phyloP scores from a whole-genome alignment of 2,329 filamentous ascomycete genomes.

The Hymenoscyphus infarciens region DNA sequence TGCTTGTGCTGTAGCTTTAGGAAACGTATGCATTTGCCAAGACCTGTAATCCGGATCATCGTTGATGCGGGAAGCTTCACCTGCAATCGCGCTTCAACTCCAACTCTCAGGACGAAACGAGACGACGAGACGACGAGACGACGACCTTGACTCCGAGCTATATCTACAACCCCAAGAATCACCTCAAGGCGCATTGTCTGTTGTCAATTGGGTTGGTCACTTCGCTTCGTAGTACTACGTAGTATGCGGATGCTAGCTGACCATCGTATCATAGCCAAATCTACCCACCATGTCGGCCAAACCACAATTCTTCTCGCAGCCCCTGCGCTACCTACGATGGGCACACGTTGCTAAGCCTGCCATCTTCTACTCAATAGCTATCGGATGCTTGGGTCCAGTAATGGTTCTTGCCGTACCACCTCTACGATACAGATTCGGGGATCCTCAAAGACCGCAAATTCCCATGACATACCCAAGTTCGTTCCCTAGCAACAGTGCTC shows the following conservation, averaged over 20 bases:
- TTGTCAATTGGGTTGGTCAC: conserved; percentile 36
- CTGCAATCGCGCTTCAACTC: conserved; percentile 20
- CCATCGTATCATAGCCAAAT: conserved; percentile 19
- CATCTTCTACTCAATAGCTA: conserved; percentile 79
- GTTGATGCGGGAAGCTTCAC: conserved; percentile 11
- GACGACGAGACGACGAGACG: too few relatives aligned
- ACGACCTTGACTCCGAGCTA: conserved; percentile 11
- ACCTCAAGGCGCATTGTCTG: conserved; percentile 13
- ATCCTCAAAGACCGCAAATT: conserved; percentile 66
- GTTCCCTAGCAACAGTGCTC: conserved; percentile 38
- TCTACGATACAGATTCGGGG: conserved; percentile 68
- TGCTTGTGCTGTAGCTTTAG: conserved; percentile 30
- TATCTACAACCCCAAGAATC: conserved; percentile 16
- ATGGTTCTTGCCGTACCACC: conserved; percentile 69
- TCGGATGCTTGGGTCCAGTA: conserved; percentile 71
- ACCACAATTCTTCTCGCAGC: conserved; percentile 79
- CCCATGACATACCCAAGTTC: conserved; percentile 91
- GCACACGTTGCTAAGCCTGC: conserved; percentile 83
- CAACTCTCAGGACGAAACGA: conserved; percentile 19
- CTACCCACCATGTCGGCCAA: conserved; percentile 55
- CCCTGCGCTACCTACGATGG: conserved; percentile 84
- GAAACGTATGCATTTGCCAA: conserved; percentile 37
- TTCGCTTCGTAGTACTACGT: not conserved
- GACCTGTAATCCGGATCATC: conserved; percentile 16
- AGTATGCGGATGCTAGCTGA: conserved; percentile 14